These are phyloP conservation scores for Arabis alpina DNA, from an alignment of 345 rosid genomes.

Conservation along the genomic window DNA sequence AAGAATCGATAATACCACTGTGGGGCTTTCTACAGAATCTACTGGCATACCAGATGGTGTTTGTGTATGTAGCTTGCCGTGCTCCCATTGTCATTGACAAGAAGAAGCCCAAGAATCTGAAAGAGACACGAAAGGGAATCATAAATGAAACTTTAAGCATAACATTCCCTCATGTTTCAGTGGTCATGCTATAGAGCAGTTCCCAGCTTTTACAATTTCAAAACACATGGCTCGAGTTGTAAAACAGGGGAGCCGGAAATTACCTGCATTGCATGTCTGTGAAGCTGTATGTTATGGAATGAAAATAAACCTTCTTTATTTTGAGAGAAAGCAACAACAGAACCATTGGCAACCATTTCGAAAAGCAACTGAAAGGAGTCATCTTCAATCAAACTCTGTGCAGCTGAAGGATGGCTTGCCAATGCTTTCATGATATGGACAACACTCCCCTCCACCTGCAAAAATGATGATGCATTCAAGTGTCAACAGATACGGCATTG, in stretches of 20 bases:
- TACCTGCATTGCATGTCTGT: slow-evolving; percentile 98
- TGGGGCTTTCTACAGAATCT: slow-evolving; percentile 15
- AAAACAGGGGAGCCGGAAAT: slow-evolving; percentile 12
- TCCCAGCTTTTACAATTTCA: slow-evolving; percentile 1
- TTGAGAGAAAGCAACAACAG: slow-evolving; percentile 61
- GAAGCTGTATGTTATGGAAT: slow-evolving; percentile 81
- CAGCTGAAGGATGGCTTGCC: slow-evolving; percentile 87
- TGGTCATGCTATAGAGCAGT: neutral
- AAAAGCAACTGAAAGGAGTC: slow-evolving; percentile 81
- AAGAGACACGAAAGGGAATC: slow-evolving; percentile 27
- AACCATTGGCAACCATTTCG: slow-evolving; percentile 87
- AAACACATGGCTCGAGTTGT: neutral
- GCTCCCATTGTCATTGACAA: slow-evolving; percentile 95
- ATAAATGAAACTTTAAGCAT: slow-evolving; percentile 26
- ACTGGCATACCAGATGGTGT: slow-evolving; percentile 80
- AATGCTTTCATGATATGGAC: slow-evolving; percentile 94
- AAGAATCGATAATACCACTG: slow-evolving; percentile 11
- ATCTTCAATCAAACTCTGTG: slow-evolving; percentile 92
- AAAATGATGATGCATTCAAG: slow-evolving; percentile 26
- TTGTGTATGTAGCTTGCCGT: slow-evolving; percentile 80
- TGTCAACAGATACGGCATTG: slow-evolving; percentile 5
- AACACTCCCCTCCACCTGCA: slow-evolving; percentile 85
- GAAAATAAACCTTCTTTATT: slow-evolving; percentile 69
- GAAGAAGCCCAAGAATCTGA: slow-evolving; percentile 91
- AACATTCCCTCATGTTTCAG: slow-evolving; percentile 28